Conservation (phyloP, 75 land plant species). For the Adiantum capillusveneris region DNA sequence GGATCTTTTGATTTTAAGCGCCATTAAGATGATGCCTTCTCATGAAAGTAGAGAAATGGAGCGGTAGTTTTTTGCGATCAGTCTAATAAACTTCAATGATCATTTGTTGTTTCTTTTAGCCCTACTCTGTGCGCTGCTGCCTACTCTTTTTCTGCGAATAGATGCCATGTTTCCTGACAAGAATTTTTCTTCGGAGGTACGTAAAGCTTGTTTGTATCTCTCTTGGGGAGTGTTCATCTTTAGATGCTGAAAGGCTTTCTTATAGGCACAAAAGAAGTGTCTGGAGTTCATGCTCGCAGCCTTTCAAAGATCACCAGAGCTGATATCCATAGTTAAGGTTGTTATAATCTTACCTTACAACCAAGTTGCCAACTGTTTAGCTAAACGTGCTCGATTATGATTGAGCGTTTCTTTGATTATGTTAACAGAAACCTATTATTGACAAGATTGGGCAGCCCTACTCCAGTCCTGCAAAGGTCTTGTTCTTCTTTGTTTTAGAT, state of each 20-base stretch:
- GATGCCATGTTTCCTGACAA: conserved; percentile 74
- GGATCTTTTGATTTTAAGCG: no score
- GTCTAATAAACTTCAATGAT: no score
- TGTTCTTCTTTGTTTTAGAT: background rate
- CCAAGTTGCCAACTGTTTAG: no score
- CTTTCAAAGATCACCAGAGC: conserved; percentile 72
- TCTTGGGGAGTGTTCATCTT: background rate
- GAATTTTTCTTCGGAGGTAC: conserved; percentile 31
- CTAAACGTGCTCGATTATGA: background rate
- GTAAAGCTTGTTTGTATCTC: background rate
- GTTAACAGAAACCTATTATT: conserved; percentile 84
- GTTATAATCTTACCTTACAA: background rate
- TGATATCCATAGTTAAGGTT: conserved; percentile 84
- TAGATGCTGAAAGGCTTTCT: background rate
- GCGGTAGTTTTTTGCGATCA: no score
- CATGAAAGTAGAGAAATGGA: no score
- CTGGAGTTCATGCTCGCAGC: conserved; percentile 85
- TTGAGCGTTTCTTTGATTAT: background rate
- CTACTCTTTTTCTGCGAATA: conserved; percentile 69
- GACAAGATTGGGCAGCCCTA: conserved; percentile 88
- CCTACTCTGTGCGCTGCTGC: conserved; percentile 73
- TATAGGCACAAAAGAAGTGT: conserved; percentile 54
- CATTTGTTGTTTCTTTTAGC: no score
- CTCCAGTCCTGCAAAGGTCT: conserved; percentile 67
- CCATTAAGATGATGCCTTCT: no score